Percentiles rank a stretch among this genome's conserved stretches.
These are phyloP conservation scores for Coemansia sp. DNA, from an alignment of 192 early-diverging fungal genomes.

Conservation along the genomic window DNA sequence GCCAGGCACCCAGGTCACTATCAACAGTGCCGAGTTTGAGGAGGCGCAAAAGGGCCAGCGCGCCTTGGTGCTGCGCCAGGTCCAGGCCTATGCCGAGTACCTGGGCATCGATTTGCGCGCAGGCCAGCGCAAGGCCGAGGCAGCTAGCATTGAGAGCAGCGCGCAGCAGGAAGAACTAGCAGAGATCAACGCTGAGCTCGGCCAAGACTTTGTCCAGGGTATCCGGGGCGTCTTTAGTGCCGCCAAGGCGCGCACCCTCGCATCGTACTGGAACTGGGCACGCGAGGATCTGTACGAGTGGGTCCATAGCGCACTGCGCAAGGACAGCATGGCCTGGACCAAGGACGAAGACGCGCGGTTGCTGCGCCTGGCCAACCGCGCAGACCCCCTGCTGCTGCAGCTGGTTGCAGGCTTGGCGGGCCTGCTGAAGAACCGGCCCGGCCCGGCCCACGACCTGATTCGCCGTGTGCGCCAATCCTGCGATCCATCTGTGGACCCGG, in stretches of 20 bases:
- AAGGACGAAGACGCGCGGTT: neutral
- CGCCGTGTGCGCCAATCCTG: constrained; percentile 53
- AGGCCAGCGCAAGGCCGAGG: constrained; percentile 61
- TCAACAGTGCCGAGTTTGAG: constrained; percentile 72
- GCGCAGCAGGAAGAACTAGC: constrained; percentile 72
- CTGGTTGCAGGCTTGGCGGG: constrained; percentile 70
- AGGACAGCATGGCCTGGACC: constrained; percentile 61
- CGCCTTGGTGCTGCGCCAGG: constrained; percentile 64
- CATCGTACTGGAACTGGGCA: constrained; percentile 98
- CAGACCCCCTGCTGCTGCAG: constrained; percentile 8
- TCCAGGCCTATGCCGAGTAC: constrained; percentile 76
- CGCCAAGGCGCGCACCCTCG: constrained; percentile 79
- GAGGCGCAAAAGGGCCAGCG: constrained; percentile 66
- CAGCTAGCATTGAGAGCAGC: constrained; percentile 26
- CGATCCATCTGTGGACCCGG: constrained; percentile 51
- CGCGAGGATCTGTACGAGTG: constrained; percentile 27
- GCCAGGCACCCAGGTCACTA: neutral
- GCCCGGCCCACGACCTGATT: constrained; percentile 43
- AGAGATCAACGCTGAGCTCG: constrained; percentile 75
- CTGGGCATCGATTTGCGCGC: constrained; percentile 70
- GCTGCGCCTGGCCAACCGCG: constrained; percentile 69
- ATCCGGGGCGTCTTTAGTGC: constrained; percentile 74
- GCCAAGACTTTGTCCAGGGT: constrained; percentile 77
- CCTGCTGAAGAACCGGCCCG: constrained; percentile 56
- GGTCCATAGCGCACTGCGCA: constrained; percentile 74